Evolutionary conservation across 83 land plant species (phyloP).

Genomic region (Thuja plicata): DNA sequence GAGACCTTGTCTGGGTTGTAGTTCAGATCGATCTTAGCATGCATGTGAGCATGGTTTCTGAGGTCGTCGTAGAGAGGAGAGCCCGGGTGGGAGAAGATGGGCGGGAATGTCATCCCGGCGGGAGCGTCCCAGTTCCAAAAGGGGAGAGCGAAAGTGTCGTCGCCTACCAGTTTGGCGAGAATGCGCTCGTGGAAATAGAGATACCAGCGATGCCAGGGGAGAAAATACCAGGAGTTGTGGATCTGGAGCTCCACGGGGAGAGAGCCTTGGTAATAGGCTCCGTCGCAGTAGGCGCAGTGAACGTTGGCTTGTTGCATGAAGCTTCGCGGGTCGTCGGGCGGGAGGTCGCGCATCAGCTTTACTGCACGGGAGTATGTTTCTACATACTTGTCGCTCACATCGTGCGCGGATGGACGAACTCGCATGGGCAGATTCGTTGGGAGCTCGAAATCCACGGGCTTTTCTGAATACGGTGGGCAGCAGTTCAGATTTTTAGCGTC

Average conservation of each 20-base stretch:
- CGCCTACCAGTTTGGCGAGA: constrained; percentile 51
- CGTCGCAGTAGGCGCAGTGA: constrained; percentile 81
- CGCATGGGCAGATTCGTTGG: constrained; percentile 31
- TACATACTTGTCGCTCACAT: constrained; percentile 27
- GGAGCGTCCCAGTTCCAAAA: constrained; percentile 85
- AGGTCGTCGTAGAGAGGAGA: constrained; percentile 40
- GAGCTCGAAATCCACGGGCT: constrained; percentile 36
- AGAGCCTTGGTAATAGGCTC: constrained; percentile 39
- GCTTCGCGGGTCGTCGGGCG: constrained; percentile 33
- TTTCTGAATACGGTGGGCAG: constrained; percentile 41
- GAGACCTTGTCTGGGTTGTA: constrained; percentile 11
- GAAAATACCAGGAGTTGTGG: constrained; percentile 67
- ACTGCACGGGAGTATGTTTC: constrained; percentile 37
- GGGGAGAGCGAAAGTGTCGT: constrained; percentile 69
- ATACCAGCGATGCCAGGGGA: constrained; percentile 72
- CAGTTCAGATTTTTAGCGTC: constrained; percentile 26
- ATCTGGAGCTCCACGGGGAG: constrained; percentile 48
- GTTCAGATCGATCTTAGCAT: constrained; percentile 36
- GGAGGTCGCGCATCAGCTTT: constrained; percentile 44
- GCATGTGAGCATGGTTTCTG: constrained; percentile 35
- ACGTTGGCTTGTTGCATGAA: constrained; percentile 47
- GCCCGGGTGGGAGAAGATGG: constrained; percentile 31
- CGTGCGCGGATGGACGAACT: constrained; percentile 51
- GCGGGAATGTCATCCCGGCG: constrained; percentile 48
- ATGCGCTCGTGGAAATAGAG: constrained; percentile 73